Conservation (phyloP, 176 grass and related monocot species). For the Phragmites australis region DNA sequence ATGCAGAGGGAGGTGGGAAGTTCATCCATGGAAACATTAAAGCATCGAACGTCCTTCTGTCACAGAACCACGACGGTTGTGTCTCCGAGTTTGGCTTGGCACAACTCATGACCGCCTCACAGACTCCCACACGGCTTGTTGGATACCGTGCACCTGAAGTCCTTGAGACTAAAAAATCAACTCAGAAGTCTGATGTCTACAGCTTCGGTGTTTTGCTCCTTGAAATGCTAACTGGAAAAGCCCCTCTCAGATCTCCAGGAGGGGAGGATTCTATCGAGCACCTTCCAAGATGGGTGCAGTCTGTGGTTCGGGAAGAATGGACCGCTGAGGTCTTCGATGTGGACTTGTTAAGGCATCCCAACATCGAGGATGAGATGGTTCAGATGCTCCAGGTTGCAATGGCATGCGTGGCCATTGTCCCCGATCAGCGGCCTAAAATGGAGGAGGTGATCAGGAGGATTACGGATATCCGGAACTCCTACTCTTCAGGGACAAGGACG, state of each 20-base stretch:
- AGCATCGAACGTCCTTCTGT: constrained; percentile 81
- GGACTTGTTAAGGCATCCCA: constrained; percentile 64
- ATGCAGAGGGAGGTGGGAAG: constrained; percentile 75
- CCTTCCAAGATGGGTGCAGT: constrained; percentile 88
- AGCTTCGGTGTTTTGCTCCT: constrained; percentile 91
- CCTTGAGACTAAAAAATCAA: constrained; percentile 68
- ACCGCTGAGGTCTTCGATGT: constrained; percentile 90
- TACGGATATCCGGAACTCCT: constrained; percentile 51
- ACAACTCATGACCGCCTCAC: constrained; percentile 63
- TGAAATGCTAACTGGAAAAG: constrained; percentile 90
- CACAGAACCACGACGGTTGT: constrained; percentile 52
- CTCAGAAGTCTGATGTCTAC: constrained; percentile 90
- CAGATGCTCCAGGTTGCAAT: constrained; percentile 94
- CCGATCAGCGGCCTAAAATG: constrained; percentile 80
- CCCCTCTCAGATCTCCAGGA: constrained; percentile 69
- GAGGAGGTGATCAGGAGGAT: constrained; percentile 86
- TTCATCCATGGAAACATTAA: constrained; percentile 94
- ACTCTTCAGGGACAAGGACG: constrained; percentile 50
- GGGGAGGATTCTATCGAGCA: constrained; percentile 59
- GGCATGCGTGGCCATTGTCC: constrained; percentile 56
- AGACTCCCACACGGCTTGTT: constrained; percentile 51
- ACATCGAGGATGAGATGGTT: constrained; percentile 95
- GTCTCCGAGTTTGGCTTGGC: constrained; percentile 83
- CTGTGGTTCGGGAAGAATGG: constrained; percentile 95
- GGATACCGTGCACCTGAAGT: constrained; percentile 86